Conservation (phyloP, 768 basidiomycete genomes). For the Macrocybe gigantea region DNA sequence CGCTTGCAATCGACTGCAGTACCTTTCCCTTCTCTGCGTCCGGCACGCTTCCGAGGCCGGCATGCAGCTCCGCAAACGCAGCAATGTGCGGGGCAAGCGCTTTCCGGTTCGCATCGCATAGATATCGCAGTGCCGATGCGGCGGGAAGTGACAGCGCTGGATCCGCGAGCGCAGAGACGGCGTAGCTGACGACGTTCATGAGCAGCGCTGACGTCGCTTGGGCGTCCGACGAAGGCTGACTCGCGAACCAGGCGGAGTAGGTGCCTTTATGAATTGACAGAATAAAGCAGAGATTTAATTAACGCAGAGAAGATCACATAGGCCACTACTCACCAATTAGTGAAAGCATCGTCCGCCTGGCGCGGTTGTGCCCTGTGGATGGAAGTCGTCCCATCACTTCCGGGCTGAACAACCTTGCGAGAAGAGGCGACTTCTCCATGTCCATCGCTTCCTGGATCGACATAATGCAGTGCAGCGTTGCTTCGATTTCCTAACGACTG, state of each 20-base stretch:
- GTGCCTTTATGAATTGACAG: conserved; percentile 36
- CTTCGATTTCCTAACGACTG: conserved; percentile 68
- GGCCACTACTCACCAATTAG: conserved; percentile 57
- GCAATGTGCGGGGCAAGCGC: conserved; percentile 78
- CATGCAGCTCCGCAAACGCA: conserved; percentile 82
- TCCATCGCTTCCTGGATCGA: conserved; percentile 84
- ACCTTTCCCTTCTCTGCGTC: conserved; percentile 88
- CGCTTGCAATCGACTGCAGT: conserved; percentile 86
- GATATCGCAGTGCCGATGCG: conserved; percentile 75
- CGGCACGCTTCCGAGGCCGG: conserved; percentile 69
- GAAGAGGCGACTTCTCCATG: conserved; percentile 42
- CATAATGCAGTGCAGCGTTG: conserved; percentile 79
- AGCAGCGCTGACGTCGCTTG: conserved; percentile 37
- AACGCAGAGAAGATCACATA: no score
- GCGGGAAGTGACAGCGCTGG: conserved; percentile 61
- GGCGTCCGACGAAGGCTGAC: conserved; percentile 20
- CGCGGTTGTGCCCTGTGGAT: conserved; percentile 51
- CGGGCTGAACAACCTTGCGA: conserved; percentile 64
- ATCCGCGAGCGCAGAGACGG: conserved; percentile 67
- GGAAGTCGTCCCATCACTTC: conserved; percentile 69
- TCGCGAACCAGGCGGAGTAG: conserved; percentile 79
- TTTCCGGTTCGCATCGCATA: conserved; percentile 87
- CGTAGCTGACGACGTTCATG: conserved; percentile 61
- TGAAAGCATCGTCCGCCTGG: conserved; percentile 68
- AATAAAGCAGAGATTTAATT: neutral